These are phyloP conservation scores for Avena sativa DNA, from an alignment of 176 grass and related monocot genomes.

Conservation along the genomic window DNA sequence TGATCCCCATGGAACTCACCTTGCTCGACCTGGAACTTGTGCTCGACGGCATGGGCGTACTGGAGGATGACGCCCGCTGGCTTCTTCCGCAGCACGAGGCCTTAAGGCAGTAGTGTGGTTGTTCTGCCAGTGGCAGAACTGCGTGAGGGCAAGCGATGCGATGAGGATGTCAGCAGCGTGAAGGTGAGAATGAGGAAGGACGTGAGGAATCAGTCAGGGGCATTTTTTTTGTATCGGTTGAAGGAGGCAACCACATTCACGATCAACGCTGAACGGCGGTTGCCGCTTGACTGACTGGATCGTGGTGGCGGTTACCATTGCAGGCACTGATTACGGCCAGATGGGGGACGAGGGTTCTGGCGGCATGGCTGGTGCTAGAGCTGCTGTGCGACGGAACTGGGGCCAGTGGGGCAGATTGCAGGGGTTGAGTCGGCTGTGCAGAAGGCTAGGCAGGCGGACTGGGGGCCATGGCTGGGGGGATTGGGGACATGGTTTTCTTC, in stretches of 20 bases:
- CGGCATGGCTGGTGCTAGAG: too few relatives aligned
- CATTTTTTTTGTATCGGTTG: background rate
- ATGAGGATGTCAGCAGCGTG: background rate
- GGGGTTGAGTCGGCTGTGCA: too few relatives aligned
- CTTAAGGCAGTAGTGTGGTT: background rate
- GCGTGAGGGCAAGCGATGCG: background rate
- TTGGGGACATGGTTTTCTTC: too few relatives aligned
- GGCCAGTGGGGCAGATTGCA: too few relatives aligned
- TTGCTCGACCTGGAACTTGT: background rate
- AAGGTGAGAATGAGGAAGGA: background rate
- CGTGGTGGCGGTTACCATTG: background rate
- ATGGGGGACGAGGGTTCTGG: background rate
- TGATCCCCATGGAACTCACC: background rate
- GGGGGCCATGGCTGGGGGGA: too few relatives aligned
- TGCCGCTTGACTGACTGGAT: background rate
- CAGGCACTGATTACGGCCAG: background rate
- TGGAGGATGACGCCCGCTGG: background rate
- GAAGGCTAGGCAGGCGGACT: too few relatives aligned
- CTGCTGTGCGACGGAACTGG: too few relatives aligned
- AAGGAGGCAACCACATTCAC: background rate
- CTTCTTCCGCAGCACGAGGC: background rate
- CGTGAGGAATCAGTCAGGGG: background rate
- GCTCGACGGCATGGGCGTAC: background rate
- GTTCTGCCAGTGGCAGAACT: background rate
- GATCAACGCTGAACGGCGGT: background rate